These are phyloP conservation scores for Fusarium azukiicola DNA, from an alignment of 2,329 filamentous ascomycete genomes.

Conservation along the genomic window DNA sequence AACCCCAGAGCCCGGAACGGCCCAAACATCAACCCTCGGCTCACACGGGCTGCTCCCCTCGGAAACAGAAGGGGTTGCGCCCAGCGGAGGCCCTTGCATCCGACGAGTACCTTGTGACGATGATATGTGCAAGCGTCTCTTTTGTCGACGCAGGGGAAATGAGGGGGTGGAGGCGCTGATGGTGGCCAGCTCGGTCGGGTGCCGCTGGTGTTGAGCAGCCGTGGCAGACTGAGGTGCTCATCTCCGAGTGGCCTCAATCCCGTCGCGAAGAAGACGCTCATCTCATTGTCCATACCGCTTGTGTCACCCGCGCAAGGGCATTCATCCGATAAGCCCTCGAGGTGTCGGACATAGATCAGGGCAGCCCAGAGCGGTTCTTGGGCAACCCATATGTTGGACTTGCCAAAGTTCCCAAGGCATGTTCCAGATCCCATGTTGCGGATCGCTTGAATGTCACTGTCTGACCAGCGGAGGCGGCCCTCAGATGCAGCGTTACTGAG, in stretches of 20 bases:
- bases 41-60: conserved; percentile 13
- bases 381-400: conserved; percentile 20
- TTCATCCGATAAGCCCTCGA: conserved; percentile 4
- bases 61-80: conserved; percentile 24
- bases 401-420: conserved; percentile 13
- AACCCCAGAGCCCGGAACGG: conserved; percentile 38
- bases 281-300: background rate
- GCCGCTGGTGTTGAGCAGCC: background rate
- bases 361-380: conserved; percentile 34
- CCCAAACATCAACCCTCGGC: conserved; percentile 33
- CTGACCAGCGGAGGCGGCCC: conserved; percentile 32
- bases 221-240: conserved; percentile 1
- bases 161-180: conserved; percentile 7
- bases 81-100: conserved; percentile 30
- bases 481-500: conserved; percentile 39
- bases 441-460: conserved; percentile 15
- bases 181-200: background rate
- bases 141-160: background rate
- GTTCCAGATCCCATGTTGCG: conserved; percentile 32
- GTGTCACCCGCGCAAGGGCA: conserved; percentile 34
- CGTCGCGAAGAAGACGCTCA: conserved; percentile 31
- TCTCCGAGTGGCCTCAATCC: conserved; percentile 25
- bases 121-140: conserved; percentile 21
- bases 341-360: conserved; percentile 26
- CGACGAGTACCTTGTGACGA: conserved; percentile 24